Base-by-base conservation (phyloP, 2,329 filamentous ascomycete genomes). In the Colletotrichum theobromicola region DNA sequence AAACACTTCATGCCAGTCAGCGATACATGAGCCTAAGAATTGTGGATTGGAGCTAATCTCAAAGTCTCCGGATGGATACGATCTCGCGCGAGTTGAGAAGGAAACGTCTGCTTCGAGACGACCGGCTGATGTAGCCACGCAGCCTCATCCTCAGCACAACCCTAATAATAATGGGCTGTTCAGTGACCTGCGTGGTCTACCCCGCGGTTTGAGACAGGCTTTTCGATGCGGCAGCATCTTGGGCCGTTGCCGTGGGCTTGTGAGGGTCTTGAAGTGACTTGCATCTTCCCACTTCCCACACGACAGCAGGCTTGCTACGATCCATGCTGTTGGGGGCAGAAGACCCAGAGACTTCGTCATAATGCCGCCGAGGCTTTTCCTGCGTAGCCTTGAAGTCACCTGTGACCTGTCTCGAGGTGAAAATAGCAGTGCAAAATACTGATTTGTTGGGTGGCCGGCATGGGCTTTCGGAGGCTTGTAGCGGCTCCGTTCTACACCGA, bases 401-500 rank as follows among this genome's bases (percentile, higher is more conserved):
- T 30, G 37, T 70, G 26, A 69, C 9, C 57, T 30, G 21, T 35
- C 24, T 13, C n/a, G 46, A 67, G 21, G 28, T 37, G 57, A 67
- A 75, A 67, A 63, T 30, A 53, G 68, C 62, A 72, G 42, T 62
- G 32, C 55, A 57, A 58, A 30, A 46, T 55, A 65, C n/a, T 75
- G 37, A 70, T 70, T 74, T 74, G 50, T 66, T 75, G 70, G 70
- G 70, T 61, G 70, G 73, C 73, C 70, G 65, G 35, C 73, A 75
- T 74, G 73, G 42, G 58, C 70, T 63, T 55, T 67, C 42, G 58
- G 32, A 58, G 57, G 62, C 72, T 63, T 42, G 37, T 61, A 55
- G 70, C 65, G 73, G 63, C 65, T 72, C 71, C 53, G 34, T 55
- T 64, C 75, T 76, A 76, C 75, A 77, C 75, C 75, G 75, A 77